Base-by-base conservation (phyloP, 2,329 filamentous ascomycete genomes). In the Claviceps maximensis region DNA sequence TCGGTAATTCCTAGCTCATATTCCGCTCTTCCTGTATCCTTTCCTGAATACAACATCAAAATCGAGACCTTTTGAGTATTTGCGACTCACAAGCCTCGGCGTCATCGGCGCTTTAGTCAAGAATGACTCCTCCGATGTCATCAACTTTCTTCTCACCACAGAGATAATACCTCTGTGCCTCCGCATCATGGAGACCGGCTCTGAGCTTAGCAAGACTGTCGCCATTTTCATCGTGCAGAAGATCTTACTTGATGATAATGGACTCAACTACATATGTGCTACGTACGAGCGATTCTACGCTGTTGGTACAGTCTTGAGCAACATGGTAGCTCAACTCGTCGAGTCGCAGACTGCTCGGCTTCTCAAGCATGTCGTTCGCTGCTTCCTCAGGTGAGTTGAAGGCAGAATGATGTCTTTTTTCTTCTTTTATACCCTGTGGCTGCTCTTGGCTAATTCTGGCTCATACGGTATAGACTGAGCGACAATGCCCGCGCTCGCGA, bases 221-320 rank as follows among this genome's bases (percentile, higher is more conserved):
- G 93, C 93, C 54, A 98, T 98, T 63, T 98, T 98, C 74, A 98
- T 98, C 62, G 93, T 98, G 19, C 93, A 98, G 71, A 98, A 98
- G 77, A 98, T 98, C 27, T 74, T 98, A 51, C 80, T 98, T 2
- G 93, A 98, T 65, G 93, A 98, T 63, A 91, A 95, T 62, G 93
- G 93, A 4, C 78, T 98, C 57, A 93, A 93, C 64, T 98, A 98
- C 70, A 98, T 98, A 55, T 98, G 93, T 71, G 91, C 94, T 58
- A 98, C 93, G 0, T 98, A 98, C 63, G 93, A 98, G 74, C 82
- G 93, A 21, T 98, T 98, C 71, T 98, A 97, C 62, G 93, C 93
- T 8, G 93, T 98, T 5, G 93, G 93, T 6, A 98, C 93, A 1
- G 93, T 98, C 6, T 75, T 98, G 41, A 95, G 89, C 73, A 98